Percentiles rank a stretch among this genome's conserved stretches.
Evolutionary conservation across 2,329 filamentous ascomycete species (phyloP).

Genomic region (Penicillium expansum): DNA sequence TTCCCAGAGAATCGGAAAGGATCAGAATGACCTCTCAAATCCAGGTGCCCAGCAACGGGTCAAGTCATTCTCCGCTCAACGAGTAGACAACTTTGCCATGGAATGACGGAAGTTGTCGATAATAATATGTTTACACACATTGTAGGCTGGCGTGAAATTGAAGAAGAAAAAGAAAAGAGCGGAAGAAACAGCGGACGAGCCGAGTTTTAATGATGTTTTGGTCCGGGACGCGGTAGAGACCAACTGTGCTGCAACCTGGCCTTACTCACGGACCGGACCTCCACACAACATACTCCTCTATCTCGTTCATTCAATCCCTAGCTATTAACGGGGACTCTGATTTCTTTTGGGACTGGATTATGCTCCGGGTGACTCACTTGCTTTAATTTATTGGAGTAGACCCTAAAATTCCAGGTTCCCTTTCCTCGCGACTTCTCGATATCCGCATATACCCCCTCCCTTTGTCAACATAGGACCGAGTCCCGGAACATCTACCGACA

Average conservation of each 20-base stretch:
- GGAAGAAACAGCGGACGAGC: slow-evolving; percentile 22
- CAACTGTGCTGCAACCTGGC: slow-evolving; percentile 47
- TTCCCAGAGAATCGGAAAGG: slow-evolving; percentile 64
- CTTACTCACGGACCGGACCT: slow-evolving; percentile 37
- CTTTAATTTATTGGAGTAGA: slow-evolving; percentile 22
- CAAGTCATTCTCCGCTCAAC: slow-evolving; percentile 63
- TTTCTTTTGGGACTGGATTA: slow-evolving; percentile 30
- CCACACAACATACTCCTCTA: slow-evolving; percentile 39
- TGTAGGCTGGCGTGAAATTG: slow-evolving; percentile 52
- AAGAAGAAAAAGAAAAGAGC: slow-evolving; percentile 42
- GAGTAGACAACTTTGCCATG: slow-evolving; percentile 63
- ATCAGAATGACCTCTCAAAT: slow-evolving; percentile 64
- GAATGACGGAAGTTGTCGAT: slow-evolving; percentile 53
- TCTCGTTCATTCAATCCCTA: slow-evolving; percentile 27
- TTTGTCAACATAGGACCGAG: slow-evolving; percentile 25
- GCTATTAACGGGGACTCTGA: slow-evolving; percentile 29
- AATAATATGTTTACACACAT: slow-evolving; percentile 53
- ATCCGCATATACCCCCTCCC: slow-evolving; percentile 23
- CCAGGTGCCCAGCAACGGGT: slow-evolving; percentile 71
- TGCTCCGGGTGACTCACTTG: slow-evolving; percentile 28
- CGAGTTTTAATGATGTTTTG: slow-evolving; percentile 30
- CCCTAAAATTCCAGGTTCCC: slow-evolving; percentile 16
- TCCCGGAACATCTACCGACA: slow-evolving; percentile 28
- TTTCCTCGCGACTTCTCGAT: slow-evolving; percentile 16
- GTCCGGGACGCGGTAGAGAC: slow-evolving; percentile 36